These are phyloP conservation scores for Triangularia setosa DNA, from an alignment of 2,329 filamentous ascomycete species.

Conservation along the genomic window DNA sequence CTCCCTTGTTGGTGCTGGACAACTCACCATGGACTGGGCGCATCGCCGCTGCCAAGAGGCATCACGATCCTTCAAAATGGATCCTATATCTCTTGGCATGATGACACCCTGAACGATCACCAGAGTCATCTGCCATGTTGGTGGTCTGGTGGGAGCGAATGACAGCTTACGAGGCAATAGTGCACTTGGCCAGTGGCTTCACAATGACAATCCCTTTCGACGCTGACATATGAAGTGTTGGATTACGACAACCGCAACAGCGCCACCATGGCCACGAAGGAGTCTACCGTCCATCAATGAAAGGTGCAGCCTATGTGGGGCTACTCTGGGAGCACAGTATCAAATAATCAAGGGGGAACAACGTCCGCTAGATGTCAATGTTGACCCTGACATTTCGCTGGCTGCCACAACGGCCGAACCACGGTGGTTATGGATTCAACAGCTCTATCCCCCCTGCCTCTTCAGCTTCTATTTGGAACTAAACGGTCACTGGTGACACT, in stretches of 20 bases:
- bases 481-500: not conserved
- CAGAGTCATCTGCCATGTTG: not conserved
- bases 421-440: not conserved
- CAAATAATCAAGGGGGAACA: not conserved
- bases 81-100: not conserved
- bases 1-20: not conserved
- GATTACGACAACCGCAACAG: not conserved
- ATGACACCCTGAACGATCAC: not conserved
- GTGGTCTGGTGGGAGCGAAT: not conserved
- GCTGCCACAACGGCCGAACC: not conserved
- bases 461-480: not conserved
- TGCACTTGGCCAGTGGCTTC: not conserved
- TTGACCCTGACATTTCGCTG: not conserved
- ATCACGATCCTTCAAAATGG: not conserved
- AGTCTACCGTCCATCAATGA: not conserved
- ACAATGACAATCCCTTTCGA: not conserved
- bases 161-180: not conserved
- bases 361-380: not conserved
- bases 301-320: not conserved
- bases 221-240: not conserved
- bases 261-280: not conserved
- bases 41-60: not conserved
- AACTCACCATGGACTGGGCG: not conserved
- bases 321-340: not conserved
- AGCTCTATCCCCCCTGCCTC: not conserved